These are phyloP conservation scores for Dalechampia spathulata DNA, from an alignment of 441 rosid genomes.

Conservation along the genomic window DNA sequence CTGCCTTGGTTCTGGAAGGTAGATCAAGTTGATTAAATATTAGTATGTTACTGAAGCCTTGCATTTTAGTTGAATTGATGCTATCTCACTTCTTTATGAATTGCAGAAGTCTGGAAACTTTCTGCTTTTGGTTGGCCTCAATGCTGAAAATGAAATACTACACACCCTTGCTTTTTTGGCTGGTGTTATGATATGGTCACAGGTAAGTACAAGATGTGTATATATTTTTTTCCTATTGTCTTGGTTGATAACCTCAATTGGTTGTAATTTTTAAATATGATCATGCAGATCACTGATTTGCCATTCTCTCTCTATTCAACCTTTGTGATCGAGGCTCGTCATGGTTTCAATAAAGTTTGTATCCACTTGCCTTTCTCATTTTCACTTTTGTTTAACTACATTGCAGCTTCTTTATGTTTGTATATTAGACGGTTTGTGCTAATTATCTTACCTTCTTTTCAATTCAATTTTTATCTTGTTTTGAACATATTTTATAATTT, in stretches of 20 bases:
- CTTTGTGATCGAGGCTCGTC: conserved; percentile 89
- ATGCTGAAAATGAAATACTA: conserved; percentile 73
- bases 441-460: background rate
- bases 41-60: conserved; percentile 9
- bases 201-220: conserved; percentile 41
- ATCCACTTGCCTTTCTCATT: conserved; percentile 11
- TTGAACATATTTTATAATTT: background rate
- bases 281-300: conserved; percentile 85
- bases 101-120: conserved; percentile 66
- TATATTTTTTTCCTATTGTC: background rate
- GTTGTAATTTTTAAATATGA: conserved; percentile 17
- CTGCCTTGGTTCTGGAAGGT: conserved; percentile 99
- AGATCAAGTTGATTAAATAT: conserved; percentile 9
- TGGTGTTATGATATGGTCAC: conserved; percentile 93
- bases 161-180: conserved; percentile 91
- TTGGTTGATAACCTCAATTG: background rate
- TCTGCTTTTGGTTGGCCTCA: conserved; percentile 53
- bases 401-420: conserved; percentile 5
- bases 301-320: conserved; percentile 96
- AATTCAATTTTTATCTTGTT: background rate
- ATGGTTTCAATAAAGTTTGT: conserved; percentile 92
- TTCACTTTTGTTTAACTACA: conserved; percentile 9
- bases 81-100: conserved; percentile 4
- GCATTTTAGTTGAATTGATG: conserved; percentile 7
- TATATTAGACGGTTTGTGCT: no score